Percentiles rank a stretch among this genome's conserved stretches.
Conservation (phyloP, 345 rosid genomes). For the Kernera saxatilis region DNA sequence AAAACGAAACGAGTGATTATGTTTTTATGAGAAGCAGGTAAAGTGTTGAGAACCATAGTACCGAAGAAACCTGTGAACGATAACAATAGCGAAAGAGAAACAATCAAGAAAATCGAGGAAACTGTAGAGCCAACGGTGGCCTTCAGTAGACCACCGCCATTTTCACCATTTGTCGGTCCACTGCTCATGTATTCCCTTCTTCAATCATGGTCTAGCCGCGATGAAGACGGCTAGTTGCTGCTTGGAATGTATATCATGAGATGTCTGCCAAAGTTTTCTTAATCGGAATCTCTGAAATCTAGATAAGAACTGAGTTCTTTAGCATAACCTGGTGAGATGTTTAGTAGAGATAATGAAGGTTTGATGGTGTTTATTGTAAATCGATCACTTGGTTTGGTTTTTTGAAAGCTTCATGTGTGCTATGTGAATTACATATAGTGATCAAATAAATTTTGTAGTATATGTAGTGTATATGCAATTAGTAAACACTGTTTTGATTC, state of each 20-base stretch:
- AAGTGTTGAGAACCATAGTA: conserved; percentile 32
- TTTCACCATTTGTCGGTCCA: conserved; percentile 50
- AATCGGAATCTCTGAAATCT: not conserved
- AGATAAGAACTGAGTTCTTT: not conserved
- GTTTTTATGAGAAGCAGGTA: conserved; percentile 1
- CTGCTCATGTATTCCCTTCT: conserved; percentile 46
- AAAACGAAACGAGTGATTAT: not conserved
- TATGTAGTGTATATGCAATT: not conserved
- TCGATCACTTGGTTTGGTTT: not conserved
- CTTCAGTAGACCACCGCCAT: conserved; percentile 51
- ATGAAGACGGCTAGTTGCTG: conserved; percentile 36
- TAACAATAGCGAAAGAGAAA: conserved; percentile 12
- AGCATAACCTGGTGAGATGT: not conserved
- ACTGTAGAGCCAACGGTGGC: conserved; percentile 46
- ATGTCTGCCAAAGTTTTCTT: not conserved
- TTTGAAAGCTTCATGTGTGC: not conserved
- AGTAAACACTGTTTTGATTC: not conserved
- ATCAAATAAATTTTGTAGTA: not conserved
- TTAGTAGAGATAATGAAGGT: not conserved
- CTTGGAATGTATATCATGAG: not conserved
- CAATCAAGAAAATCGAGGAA: conserved; percentile 13
- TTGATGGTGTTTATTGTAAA: not conserved
- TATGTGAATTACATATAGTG: not conserved
- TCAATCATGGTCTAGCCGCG: conserved; percentile 41
- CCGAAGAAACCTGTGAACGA: conserved; percentile 36